These are phyloP conservation scores for Aspergillus melleus DNA, from an alignment of 2,329 filamentous ascomycete species.

Conservation along the genomic window DNA sequence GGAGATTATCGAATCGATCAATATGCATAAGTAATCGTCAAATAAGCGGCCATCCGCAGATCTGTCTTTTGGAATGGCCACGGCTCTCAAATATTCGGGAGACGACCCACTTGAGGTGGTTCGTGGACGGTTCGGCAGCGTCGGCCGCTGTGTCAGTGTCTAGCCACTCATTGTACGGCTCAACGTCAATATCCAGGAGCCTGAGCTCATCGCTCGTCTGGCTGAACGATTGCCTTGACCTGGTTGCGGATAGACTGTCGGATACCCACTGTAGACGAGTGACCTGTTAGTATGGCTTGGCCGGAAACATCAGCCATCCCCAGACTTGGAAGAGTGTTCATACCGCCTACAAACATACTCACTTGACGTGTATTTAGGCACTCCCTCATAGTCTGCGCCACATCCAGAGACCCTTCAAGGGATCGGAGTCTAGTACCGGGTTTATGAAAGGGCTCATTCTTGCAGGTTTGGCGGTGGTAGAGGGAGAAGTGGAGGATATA, in stretches of 20 bases:
- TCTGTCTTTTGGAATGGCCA: background rate
- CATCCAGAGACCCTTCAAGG: background rate
- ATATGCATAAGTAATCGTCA: background rate
- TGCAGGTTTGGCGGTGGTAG: background rate
- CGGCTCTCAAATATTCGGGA: background rate
- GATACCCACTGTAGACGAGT: background rate
- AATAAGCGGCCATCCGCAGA: background rate
- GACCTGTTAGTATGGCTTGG: background rate
- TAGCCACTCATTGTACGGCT: background rate
- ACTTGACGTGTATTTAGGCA: background rate
- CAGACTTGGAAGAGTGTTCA: background rate
- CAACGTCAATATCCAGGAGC: background rate
- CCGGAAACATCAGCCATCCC: background rate
- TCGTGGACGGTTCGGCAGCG: background rate
- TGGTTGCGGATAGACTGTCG: background rate
- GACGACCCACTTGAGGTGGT: conserved; percentile 2
- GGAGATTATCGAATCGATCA: background rate
- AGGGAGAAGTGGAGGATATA: background rate
- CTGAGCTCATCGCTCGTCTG: background rate
- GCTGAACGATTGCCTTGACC: background rate
- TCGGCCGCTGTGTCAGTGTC: background rate
- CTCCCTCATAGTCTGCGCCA: background rate
- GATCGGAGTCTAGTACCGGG: background rate
- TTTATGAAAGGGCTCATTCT: background rate
- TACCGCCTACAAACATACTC: conserved; percentile 6